Evolutionary conservation across 2,329 filamentous ascomycete species (phyloP).

Genomic region (Aspergillus versicolor): DNA sequence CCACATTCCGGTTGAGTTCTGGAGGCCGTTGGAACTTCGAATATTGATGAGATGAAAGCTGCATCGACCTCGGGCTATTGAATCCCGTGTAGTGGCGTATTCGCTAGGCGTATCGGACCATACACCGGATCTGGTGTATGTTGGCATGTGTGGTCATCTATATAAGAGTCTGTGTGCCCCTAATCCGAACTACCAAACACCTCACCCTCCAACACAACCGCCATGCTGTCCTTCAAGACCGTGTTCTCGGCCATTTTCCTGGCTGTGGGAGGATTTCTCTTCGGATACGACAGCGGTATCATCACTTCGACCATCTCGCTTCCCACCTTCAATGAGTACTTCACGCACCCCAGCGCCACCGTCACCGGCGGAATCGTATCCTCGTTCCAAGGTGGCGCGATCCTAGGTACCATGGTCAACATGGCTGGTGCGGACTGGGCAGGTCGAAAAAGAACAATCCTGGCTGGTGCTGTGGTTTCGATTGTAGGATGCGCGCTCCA

Average conservation of each 20-base stretch:
- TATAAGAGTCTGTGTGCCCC: not conserved
- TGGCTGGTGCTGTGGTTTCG: constrained; percentile 34
- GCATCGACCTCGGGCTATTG: not conserved
- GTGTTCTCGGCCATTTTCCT: constrained; percentile 7
- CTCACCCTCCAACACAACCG: not conserved
- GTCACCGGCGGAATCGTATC: constrained; percentile 41
- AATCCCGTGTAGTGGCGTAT: not conserved
- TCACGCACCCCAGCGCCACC: constrained; percentile 32
- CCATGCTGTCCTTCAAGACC: constrained; percentile 4
- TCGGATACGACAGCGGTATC: constrained; percentile 46
- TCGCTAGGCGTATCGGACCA: not conserved
- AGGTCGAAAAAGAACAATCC: constrained; percentile 29
- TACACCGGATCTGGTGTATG: not conserved
- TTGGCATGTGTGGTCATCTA: too few species aligned
- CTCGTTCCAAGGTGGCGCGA: constrained; percentile 38
- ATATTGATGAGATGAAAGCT: not conserved
- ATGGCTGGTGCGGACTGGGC: constrained; percentile 34
- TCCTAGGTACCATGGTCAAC: constrained; percentile 35
- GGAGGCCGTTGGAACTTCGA: too few species aligned
- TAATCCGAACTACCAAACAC: too few species aligned
- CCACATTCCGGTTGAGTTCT: not conserved
- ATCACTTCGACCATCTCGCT: constrained; percentile 39
- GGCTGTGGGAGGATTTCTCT: constrained; percentile 8
- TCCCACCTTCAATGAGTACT: constrained; percentile 31
- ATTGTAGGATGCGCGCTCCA: constrained; percentile 37